Evolutionary conservation across 306 rosid species (phyloP).

Genomic region (Quercus bicolor): DNA sequence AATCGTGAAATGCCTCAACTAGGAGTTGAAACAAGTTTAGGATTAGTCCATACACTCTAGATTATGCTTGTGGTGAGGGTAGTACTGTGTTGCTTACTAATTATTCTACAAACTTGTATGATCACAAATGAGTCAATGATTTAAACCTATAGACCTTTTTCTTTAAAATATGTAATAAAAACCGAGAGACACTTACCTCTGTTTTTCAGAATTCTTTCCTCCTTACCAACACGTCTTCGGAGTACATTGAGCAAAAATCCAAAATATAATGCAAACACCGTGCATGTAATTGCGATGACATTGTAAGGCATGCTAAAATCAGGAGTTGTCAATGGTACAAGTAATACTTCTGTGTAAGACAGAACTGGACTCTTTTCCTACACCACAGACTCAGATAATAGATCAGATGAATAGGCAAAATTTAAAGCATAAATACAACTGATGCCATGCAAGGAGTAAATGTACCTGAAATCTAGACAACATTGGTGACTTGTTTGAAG

Average conservation of each 20-base stretch:
- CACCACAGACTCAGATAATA: constrained; percentile 21
- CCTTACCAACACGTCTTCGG: constrained; percentile 74
- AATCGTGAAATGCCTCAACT: too few relatives aligned
- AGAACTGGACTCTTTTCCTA: constrained; percentile 66
- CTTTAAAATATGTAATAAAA: too few relatives aligned
- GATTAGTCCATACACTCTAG: too few relatives aligned
- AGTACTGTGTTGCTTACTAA: too few relatives aligned
- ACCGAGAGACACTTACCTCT: constrained; percentile 43
- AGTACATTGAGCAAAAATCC: constrained; percentile 85
- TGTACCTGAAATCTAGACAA: constrained; percentile 71
- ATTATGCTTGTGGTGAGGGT: too few relatives aligned
- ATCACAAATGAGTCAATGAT: neutral
- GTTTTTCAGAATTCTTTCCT: constrained; percentile 61
- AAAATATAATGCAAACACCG: constrained; percentile 80
- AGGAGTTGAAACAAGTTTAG: too few relatives aligned
- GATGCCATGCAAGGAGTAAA: neutral
- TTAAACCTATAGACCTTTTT: neutral
- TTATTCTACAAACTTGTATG: neutral
- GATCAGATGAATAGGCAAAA: neutral
- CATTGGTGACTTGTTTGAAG: constrained; percentile 54
- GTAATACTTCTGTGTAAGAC: constrained; percentile 82
- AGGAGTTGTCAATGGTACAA: constrained; percentile 90
- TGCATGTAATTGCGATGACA: constrained; percentile 92
- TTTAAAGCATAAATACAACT: neutral
- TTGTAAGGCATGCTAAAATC: constrained; percentile 99